Base-by-base conservation (phyloP, 257 asterid species). In the Coffea eugenioides region DNA sequence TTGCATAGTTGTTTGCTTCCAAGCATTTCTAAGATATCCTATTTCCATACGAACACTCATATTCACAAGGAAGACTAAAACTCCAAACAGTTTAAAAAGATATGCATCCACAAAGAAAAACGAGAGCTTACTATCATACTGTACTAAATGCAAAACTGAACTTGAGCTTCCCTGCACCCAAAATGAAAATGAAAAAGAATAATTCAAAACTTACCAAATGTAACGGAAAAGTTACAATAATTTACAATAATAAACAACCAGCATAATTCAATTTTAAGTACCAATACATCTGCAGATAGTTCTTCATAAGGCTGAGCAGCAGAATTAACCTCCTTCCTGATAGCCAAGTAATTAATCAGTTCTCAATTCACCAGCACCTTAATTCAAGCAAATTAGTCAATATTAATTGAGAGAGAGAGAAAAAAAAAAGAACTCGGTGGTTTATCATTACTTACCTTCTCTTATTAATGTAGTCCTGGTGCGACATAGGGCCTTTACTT, bases 401-500 rank as follows among this genome's bases (percentile, higher is more conserved):
- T 56, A 43, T 16, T 18, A 45, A 14, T 27, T 13, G 15, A 21
- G 14, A 41, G 57, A 16, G 67, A 3, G 31, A 18, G 18, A 31
- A 9, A 39, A 39, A 39, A 4, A 39, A 39, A 39, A 39, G 43
- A 39, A 39, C 43, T 39, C 43, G 4, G 43, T 39, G 43, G 43
- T 39, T 39, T 39, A 39, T 49, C 11, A 49, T 49, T 14, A 21
- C 36, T 52, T 48, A 93, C 98, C 98, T 91, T 78, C 86, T 83
- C 67, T 90, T 91, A 61, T 83, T 86, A 73, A 94, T 89, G 76
- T 92, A 94, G 14, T 92, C 93, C 67, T 85, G 88, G 86, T 94
- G 98, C 77, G 97, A 88, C 97, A 94, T 87, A 57, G 97, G 95
- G 54, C 90, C 86, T 68, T 89, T 92, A 70, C 77, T 77, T 76